A percentile compares a stretch with the other conserved stretches of the same genome.
These are phyloP conservation scores for Phytopythium aichiense DNA, from an alignment of 352 stramenopile species.

Conservation along the genomic window DNA sequence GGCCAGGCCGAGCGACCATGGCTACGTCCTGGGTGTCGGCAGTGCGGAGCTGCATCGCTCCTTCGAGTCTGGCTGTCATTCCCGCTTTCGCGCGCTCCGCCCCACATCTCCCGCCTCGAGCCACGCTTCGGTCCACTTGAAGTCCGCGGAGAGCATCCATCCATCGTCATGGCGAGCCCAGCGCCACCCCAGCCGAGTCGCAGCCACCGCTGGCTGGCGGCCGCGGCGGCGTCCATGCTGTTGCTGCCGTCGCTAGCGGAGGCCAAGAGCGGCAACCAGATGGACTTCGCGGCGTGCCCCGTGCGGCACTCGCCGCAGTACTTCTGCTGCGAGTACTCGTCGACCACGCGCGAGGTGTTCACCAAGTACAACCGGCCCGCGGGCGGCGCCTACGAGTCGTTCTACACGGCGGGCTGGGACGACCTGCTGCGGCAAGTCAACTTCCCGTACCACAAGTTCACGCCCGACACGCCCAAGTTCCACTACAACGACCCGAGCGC, in stretches of 20 bases:
- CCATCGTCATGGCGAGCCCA: background rate
- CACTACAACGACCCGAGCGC: slow-evolving; percentile 24
- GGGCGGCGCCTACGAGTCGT: slow-evolving; percentile 23
- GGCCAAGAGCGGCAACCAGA: slow-evolving; percentile 16
- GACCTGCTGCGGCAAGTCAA: slow-evolving; percentile 28
- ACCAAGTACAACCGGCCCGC: slow-evolving; percentile 28
- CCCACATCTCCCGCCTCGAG: background rate
- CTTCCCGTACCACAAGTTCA: slow-evolving; percentile 28
- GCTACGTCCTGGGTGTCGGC: background rate
- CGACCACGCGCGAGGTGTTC: slow-evolving; percentile 21
- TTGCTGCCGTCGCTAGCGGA: slow-evolving; percentile 1
- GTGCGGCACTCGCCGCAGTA: slow-evolving; percentile 27
- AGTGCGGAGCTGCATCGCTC: background rate
- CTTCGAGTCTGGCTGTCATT: background rate
- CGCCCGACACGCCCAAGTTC: slow-evolving; percentile 23
- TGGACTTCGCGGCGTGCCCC: slow-evolving; percentile 30
- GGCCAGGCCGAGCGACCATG: background rate
- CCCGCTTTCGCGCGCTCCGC: slow-evolving; percentile 7
- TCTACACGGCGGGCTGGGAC: slow-evolving; percentile 32
- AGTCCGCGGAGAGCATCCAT: background rate
- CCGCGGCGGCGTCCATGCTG: background rate
- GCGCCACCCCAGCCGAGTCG: background rate
- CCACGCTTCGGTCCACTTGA: background rate
- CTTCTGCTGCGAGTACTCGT: slow-evolving; percentile 32
- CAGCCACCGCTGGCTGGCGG: background rate